Evolutionary conservation across 2,329 filamentous ascomycete genomes (phyloP).

Genomic region (Metarhizium album): DNA sequence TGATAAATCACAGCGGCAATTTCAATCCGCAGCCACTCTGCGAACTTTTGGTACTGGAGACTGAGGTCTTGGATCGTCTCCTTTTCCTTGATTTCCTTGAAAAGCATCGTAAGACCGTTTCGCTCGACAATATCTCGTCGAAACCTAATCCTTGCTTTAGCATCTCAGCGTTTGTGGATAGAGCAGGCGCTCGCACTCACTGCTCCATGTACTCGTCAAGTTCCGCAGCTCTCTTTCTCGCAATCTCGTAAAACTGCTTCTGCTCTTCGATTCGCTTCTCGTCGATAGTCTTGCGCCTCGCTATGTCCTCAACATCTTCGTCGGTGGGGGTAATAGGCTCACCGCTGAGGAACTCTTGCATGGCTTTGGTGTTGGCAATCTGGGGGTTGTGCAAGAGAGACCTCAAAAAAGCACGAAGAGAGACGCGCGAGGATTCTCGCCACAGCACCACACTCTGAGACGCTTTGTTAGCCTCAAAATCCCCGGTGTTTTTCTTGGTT

Average conservation of each 20-base stretch:
- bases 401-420: constrained; percentile 80
- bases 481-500: not conserved
- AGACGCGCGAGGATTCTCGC: constrained; percentile 84
- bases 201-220: constrained; percentile 97
- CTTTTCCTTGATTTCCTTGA: constrained; percentile 87
- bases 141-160: constrained; percentile 34
- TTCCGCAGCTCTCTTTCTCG: constrained; percentile 77
- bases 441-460: constrained; percentile 51
- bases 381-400: constrained; percentile 76
- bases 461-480: constrained; percentile 14
- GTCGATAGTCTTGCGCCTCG: constrained; percentile 70
- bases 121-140: constrained; percentile 55
- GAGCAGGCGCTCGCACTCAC: constrained; percentile 31
- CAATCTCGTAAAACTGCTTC: constrained; percentile 89
- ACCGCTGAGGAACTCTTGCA: constrained; percentile 70
- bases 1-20: constrained; percentile 95
- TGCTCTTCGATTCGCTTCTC: constrained; percentile 86
- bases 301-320: constrained; percentile 75
- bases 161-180: not conserved
- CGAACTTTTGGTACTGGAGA: constrained; percentile 94
- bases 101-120: constrained; percentile 84
- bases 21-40: constrained; percentile 95
- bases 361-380: constrained; percentile 70
- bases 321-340: constrained; percentile 66
- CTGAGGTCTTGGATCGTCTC: constrained; percentile 78